Evolutionary conservation across 1,284 basidiomycete species (phyloP).

Genomic region (Clitocybe nebularis): DNA sequence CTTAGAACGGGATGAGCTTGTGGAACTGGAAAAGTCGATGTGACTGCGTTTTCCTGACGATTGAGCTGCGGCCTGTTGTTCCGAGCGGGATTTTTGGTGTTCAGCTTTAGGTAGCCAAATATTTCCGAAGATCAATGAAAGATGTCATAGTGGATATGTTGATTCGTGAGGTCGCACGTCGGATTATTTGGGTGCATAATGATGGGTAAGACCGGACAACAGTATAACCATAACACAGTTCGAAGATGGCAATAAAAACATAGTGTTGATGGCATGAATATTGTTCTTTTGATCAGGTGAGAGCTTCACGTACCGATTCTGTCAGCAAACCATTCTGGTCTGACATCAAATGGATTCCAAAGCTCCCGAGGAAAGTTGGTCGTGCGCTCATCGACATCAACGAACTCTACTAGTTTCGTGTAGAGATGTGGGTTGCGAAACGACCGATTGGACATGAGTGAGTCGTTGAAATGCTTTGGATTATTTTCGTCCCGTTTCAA

Average conservation of each 20-base stretch:
- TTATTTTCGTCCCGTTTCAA: conserved; percentile 61
- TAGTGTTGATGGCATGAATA: conserved; percentile 12
- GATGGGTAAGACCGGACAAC: background rate
- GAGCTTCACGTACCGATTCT: conserved; percentile 53
- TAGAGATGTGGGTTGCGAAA: conserved; percentile 96
- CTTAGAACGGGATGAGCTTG: conserved; percentile 25
- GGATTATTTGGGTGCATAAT: too few species aligned
- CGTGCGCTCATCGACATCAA: conserved; percentile 82
- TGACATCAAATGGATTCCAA: conserved; percentile 67
- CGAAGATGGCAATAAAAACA: background rate
- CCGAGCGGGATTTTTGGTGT: conserved; percentile 54
- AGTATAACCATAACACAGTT: background rate
- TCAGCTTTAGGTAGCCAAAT: conserved; percentile 22
- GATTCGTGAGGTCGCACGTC: too few species aligned
- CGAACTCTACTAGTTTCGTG: conserved; percentile 87
- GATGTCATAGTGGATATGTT: too few species aligned
- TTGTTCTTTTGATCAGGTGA: conserved; percentile 4
- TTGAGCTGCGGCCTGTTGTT: conserved; percentile 47
- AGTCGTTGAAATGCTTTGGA: conserved; percentile 92
- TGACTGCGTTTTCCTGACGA: conserved; percentile 47
- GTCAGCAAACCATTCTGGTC: conserved; percentile 66
- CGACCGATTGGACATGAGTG: conserved; percentile 82
- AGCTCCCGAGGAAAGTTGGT: conserved; percentile 72
- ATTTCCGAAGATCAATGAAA: too few species aligned
- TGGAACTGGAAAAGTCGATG: conserved; percentile 42